A percentile compares a stretch with the other conserved stretches of the same genome.
phyloP scores from a whole-genome alignment of 2,329 filamentous ascomycete genomes.

The Cladosporium phlei region DNA sequence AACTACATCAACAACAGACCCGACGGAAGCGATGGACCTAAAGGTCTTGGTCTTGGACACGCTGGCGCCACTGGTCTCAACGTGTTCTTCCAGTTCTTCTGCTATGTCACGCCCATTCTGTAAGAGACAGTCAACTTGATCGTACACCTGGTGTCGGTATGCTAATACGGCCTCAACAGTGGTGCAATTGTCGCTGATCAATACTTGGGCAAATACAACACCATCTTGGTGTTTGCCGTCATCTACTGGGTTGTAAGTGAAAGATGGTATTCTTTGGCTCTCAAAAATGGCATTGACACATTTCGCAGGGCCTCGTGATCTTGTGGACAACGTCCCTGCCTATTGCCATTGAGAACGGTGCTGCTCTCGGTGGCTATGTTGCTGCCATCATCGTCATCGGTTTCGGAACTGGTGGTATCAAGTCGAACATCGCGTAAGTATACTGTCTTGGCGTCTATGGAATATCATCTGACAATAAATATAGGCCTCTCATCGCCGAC shows the following conservation, averaged over 20 bases:
- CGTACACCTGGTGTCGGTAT: too few relatives aligned
- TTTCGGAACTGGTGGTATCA: conserved; percentile 76
- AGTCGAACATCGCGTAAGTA: conserved; percentile 69
- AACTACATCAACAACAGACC: conserved; percentile 46
- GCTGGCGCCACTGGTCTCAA: conserved; percentile 41
- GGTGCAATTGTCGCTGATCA: conserved; percentile 58
- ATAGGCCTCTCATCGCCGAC: conserved; percentile 47
- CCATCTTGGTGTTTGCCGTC: conserved; percentile 61
- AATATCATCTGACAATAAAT: too few relatives aligned
- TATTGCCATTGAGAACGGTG: conserved; percentile 55
- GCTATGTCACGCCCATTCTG: conserved; percentile 45
- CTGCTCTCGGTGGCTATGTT: conserved; percentile 60
- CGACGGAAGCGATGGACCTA: conserved; percentile 35
- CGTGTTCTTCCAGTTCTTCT: conserved; percentile 47
- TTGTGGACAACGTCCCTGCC: conserved; percentile 65
- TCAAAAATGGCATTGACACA: background rate
- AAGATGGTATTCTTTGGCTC: background rate
- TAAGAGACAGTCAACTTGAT: too few relatives aligned
- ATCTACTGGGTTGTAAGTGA: conserved; percentile 50
- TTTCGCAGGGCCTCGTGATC: conserved; percentile 54
- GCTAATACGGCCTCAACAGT: too few relatives aligned
- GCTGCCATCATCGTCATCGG: conserved; percentile 64
- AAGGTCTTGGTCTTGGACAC: conserved; percentile 39
- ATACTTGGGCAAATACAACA: conserved; percentile 64
- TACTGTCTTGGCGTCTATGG: too few relatives aligned